Base-by-base conservation (phyloP, 2,329 filamentous ascomycete species). In the Sporothrix phasma region DNA sequence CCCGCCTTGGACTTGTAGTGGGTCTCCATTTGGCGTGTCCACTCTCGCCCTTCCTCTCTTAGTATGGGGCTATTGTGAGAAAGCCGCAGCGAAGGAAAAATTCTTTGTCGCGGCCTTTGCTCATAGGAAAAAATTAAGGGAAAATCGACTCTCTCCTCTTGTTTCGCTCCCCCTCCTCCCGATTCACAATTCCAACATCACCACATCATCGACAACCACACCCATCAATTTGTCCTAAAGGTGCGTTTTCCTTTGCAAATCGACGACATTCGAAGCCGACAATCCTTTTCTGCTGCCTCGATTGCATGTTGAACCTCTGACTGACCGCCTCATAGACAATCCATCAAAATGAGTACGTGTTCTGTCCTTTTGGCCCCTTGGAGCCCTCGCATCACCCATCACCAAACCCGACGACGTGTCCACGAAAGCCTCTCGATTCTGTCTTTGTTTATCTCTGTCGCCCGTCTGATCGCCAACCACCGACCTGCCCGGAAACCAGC, bases 331-430 rank as follows among this genome's bases (percentile, higher is more conserved):
- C 58, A 17, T 31, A 67, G 65, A 74, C 69, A 74, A 67, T 67
- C 66, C 79, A 77, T 77, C 79, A 83, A 81, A 78, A 83, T 83
- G 80, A 83, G 80, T 83, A 82, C 73, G 80, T 82, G 66, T 47
- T 61, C 58, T 47, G 61, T 61, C 56, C 17, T 56, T 31, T 34
- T 10, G 5, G 51, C 51, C 34, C 17, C 26, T 41, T 34, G n/a
- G 17, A 19, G 17, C 53, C 34, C 29, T 37, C 37, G 29, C 43
- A 61, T 17, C 45, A n/a, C 60, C n/a, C 41, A 43, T 37, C 60
- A 17, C 47, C 31, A 31, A 46, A 19, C 15, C 24, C 26, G 11
- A 37, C 39, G 17, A 15, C 17, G 49, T 58, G 22, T 61, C 31
- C 31, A 11, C 59, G 13, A n/a, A 37, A 5, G 15, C 24, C 39